Evolutionary conservation across 306 rosid species (phyloP), one percentile per base, ranked within the genome.

Genomic region (Gynostemma pentaphyllum): DNA sequence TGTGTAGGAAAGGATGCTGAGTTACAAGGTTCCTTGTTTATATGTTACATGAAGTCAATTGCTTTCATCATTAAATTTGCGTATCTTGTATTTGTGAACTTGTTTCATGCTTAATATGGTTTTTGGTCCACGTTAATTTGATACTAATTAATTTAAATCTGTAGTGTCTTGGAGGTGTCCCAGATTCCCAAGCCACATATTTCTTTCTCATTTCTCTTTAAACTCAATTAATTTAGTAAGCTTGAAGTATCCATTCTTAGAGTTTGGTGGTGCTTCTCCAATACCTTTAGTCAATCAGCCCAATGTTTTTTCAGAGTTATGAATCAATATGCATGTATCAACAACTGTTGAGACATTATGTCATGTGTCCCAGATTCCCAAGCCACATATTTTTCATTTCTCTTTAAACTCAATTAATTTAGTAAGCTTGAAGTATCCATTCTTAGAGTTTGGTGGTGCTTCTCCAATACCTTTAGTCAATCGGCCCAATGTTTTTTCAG

Each of bases 1-100:
- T 82, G 78, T 63, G 66, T 78, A 49, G 78, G 70, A 42, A 88
- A 73, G 79, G 75, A 73, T 71, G 74, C 81, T 19, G 90, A 79
- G 69, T 71, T 75, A 46, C 86, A 70, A 81, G 97, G 97, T 87
- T 68, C 29, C 48, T 39, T 74, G 60, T 57, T 68, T 68, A 41
- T 80, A 32, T 45, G 23, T 50, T 19, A n/a, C 54, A 40, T 50
- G 64, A 54, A 68, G 32, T 32, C 39, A 53, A 39, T 22, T 45
- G 45, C 15, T 24, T 69, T 34, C 19, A 15, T 63, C 69, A 30
- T 73, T 27, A 47, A 14, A 53, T 29, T 37, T 4, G 18, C 24
- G 23, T 51, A 7, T 47, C 28, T 24, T 66, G 48, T 36, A 66
- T 39, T 34, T 63, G n/a, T 30, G 32, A 65, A 32, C 69, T 32